phyloP scores from a whole-genome alignment of 768 basidiomycete species.

The Boletales sp. region DNA sequence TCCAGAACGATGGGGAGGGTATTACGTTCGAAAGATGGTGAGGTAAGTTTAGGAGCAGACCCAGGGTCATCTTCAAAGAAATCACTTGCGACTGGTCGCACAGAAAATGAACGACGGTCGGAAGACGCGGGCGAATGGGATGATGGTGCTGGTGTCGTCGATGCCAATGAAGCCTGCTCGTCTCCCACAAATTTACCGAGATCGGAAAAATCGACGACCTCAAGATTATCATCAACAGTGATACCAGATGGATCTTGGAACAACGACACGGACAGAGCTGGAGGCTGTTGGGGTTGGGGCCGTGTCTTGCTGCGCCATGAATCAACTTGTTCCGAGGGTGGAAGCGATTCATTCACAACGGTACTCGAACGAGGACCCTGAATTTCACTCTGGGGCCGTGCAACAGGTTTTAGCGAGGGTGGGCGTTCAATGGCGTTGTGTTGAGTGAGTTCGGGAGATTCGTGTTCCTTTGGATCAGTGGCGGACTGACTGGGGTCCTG shows the following conservation, averaged over 20 bases:
- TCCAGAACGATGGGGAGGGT: slow-evolving; percentile 16
- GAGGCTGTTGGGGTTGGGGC: slow-evolving; percentile 25
- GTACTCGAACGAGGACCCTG: slow-evolving; percentile 2
- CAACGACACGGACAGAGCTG: slow-evolving; percentile 31
- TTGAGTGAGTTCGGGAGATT: not conserved
- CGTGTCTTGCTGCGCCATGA: slow-evolving; percentile 64
- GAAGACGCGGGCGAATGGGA: slow-evolving; percentile 16
- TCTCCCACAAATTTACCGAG: slow-evolving; percentile 64
- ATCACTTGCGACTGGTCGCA: slow-evolving; percentile 62
- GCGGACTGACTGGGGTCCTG: slow-evolving; percentile 5
- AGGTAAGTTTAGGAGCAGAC: slow-evolving; percentile 36
- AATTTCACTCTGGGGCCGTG: slow-evolving; percentile 20
- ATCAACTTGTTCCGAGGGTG: slow-evolving; percentile 39
- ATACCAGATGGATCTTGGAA: slow-evolving; percentile 38
- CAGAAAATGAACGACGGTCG: slow-evolving; percentile 27
- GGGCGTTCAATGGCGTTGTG: slow-evolving; percentile 27
- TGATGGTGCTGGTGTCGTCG: slow-evolving; percentile 11
- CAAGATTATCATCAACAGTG: slow-evolving; percentile 57
- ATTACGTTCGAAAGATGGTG: slow-evolving; percentile 16
- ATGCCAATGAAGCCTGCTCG: slow-evolving; percentile 11
- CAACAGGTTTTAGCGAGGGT: slow-evolving; percentile 32
- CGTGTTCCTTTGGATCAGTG: slow-evolving; percentile 5
- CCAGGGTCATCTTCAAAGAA: slow-evolving; percentile 58
- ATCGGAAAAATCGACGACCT: slow-evolving; percentile 80
- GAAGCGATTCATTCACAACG: slow-evolving; percentile 23